These are phyloP conservation scores for Pinus tabuliformis DNA, from an alignment of 75 land plant genomes.

Conservation along the genomic window DNA sequence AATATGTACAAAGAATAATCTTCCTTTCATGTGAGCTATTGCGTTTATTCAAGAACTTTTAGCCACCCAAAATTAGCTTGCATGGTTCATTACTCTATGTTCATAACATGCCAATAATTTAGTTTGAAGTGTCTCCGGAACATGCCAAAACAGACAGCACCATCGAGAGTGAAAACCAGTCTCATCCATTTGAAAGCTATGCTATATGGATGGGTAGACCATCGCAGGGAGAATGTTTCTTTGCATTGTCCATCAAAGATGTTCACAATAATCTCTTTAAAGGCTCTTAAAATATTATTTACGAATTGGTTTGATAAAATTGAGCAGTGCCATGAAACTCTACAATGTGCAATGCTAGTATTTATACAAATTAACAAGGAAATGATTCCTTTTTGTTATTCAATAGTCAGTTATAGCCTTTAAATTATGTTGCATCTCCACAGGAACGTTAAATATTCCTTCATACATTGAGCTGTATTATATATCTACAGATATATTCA, in stretches of 20 bases:
- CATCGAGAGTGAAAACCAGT: too few species aligned
- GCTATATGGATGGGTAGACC: too few species aligned
- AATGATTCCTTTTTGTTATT: too few species aligned
- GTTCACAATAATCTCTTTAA: not conserved
- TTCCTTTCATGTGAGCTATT: constrained; percentile 1
- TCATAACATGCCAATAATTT: not conserved
- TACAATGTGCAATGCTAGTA: not conserved
- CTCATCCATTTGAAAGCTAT: too few species aligned
- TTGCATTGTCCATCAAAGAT: not conserved
- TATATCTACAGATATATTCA: too few species aligned
- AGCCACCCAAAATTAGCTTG: not conserved
- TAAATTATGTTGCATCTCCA: too few species aligned
- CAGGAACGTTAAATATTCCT: too few species aligned
- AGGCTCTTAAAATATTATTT: not conserved
- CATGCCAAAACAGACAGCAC: too few species aligned
- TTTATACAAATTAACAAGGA: not conserved
- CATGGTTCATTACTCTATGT: not conserved
- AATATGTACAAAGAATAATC: not conserved
- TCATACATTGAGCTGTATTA: too few species aligned
- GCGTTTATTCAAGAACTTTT: not conserved
- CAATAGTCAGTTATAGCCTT: too few species aligned
- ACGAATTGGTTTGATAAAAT: not conserved
- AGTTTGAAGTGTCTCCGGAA: too few species aligned
- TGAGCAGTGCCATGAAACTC: not conserved
- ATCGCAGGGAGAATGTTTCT: too few species aligned